Evolutionary conservation across 2,329 filamentous ascomycete species (phyloP).

Genomic region (Epicoccum sorghinum): DNA sequence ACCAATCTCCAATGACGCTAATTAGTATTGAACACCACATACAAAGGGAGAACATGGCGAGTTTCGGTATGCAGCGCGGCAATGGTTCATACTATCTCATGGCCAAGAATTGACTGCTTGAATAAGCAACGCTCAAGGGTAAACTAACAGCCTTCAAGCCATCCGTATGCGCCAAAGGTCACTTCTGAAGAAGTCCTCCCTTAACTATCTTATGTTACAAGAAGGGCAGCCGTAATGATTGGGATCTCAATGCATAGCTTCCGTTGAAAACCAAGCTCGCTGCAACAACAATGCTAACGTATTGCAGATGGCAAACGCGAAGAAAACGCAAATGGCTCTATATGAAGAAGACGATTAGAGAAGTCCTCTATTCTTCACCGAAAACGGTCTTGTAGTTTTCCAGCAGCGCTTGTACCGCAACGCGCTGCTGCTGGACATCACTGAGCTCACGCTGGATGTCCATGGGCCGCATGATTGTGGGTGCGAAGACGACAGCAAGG

Average conservation of each 20-base stretch:
- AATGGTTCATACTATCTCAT: conserved; percentile 8
- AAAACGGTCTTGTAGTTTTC: conserved; percentile 89
- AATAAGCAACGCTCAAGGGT: conserved; percentile 31
- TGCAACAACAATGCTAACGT: conserved; percentile 8
- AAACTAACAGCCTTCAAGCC: conserved; percentile 27
- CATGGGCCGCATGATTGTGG: conserved; percentile 92
- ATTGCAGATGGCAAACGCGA: conserved; percentile 4
- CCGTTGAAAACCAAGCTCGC: not conserved
- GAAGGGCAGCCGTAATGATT: conserved; percentile 4
- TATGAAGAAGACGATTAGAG: not conserved
- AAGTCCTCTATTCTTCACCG: conserved; percentile 36
- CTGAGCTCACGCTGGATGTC: conserved; percentile 94
- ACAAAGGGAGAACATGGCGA: not conserved
- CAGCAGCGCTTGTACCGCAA: conserved; percentile 89
- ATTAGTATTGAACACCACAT: not conserved
- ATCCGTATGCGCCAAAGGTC: conserved; percentile 17
- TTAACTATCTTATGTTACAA: conserved; percentile 22
- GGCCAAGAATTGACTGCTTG: not conserved
- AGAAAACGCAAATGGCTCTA: not conserved
- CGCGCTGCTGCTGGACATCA: conserved; percentile 92
- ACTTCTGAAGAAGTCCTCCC: not conserved
- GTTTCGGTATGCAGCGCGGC: conserved; percentile 1
- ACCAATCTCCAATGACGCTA: not conserved
- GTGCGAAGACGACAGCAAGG: conserved; percentile 93
- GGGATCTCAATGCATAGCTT: conserved; percentile 3